A percentile compares a stretch with the other conserved stretches of the same genome.
Evolutionary conservation across 2,329 filamentous ascomycete species (phyloP).

Genomic region (Hirsutella thompsonii): DNA sequence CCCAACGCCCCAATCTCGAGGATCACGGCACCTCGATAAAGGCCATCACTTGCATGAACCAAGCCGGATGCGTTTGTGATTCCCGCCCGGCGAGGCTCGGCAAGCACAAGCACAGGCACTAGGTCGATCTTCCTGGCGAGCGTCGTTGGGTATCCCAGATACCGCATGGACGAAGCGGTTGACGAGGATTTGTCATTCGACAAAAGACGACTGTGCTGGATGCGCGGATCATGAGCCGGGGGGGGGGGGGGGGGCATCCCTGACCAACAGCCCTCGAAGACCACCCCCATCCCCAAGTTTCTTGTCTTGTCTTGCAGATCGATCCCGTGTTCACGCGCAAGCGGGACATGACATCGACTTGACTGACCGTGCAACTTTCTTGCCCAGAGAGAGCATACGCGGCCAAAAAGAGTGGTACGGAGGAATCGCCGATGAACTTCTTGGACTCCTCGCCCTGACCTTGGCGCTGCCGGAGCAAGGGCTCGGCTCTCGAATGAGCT

Average conservation of each 20-base stretch:
- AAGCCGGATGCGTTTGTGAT: background rate
- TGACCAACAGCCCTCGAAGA: background rate
- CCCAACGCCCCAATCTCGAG: background rate
- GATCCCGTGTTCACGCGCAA: background rate
- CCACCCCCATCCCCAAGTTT: background rate
- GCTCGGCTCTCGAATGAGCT: no score
- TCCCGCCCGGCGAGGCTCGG: background rate
- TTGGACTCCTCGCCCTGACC: no score
- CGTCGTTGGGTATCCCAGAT: background rate
- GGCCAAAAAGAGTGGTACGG: no score
- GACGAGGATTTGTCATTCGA: background rate
- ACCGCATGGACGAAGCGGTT: no score
- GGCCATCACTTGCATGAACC: background rate
- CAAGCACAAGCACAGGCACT: background rate
- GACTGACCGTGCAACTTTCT: no score
- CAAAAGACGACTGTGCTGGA: background rate
- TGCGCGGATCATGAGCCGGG: background rate
- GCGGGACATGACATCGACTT: background rate
- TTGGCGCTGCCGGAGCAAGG: no score
- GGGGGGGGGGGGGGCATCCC: background rate
- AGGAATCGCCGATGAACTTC: no score
- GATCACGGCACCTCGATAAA: background rate
- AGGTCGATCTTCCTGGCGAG: background rate
- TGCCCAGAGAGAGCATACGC: no score
- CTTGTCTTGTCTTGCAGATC: background rate